A percentile compares a stretch with the other conserved stretches of the same genome.
These are phyloP conservation scores for Hansfordia pulvinata DNA, from an alignment of 2,329 filamentous ascomycete species.

Conservation along the genomic window DNA sequence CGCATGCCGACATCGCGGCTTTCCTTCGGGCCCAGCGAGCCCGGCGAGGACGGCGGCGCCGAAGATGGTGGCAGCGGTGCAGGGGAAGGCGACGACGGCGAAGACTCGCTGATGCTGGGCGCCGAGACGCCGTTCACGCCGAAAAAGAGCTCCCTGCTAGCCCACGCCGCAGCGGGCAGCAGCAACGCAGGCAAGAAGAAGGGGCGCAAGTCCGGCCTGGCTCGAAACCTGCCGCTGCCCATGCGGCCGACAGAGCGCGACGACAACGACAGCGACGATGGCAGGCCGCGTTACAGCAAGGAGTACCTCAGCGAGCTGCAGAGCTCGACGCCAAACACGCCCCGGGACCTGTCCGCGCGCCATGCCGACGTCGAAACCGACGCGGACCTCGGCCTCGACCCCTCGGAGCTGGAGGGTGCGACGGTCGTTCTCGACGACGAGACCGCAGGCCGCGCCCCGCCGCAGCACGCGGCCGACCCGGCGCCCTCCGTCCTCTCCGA, in stretches of 20 bases:
- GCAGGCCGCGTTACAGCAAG: conserved; percentile 69
- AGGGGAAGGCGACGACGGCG: conserved; percentile 35
- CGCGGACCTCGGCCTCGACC: conserved; percentile 40
- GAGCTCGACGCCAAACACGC: conserved; percentile 72
- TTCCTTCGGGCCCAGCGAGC: conserved; percentile 57
- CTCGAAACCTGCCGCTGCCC: conserved; percentile 27
- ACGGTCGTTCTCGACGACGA: conserved; percentile 44
- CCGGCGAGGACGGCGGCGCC: conserved; percentile 37
- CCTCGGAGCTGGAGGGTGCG: conserved; percentile 48
- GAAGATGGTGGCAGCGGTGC: conserved; percentile 38
- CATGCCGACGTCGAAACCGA: conserved; percentile 29
- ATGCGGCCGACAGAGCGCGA: conserved; percentile 39
- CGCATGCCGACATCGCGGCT: too few species aligned
- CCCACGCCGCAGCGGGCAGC: conserved; percentile 51
- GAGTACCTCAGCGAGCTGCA: conserved; percentile 79
- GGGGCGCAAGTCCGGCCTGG: too few species aligned
- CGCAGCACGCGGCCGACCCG: conserved; percentile 14
- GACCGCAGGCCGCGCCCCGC: conserved; percentile 25
- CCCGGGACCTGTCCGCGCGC: conserved; percentile 42
- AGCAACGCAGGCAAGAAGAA: conserved; percentile 49
- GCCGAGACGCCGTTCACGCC: conserved; percentile 42
- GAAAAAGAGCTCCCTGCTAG: conserved; percentile 44
- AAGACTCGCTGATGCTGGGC: conserved; percentile 19
- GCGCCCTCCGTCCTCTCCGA: conserved; percentile 56
- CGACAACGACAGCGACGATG: conserved; percentile 45